Base-by-base conservation (phyloP, 2,329 filamentous ascomycete genomes). In the Pestalotiopsis sp. region DNA sequence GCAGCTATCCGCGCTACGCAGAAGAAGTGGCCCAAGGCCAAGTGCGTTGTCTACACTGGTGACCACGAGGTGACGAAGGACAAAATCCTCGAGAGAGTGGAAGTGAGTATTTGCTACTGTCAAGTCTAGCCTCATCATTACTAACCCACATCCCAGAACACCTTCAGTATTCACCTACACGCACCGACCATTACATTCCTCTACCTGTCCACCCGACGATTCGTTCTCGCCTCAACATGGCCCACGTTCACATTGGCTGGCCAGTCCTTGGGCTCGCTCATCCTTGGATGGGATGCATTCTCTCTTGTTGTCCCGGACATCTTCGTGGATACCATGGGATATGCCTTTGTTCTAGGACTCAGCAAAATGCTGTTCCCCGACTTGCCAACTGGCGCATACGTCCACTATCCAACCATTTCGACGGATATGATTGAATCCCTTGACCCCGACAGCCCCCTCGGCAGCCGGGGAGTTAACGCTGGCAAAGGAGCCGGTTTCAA, bases 271-370 rank as follows among this genome's bases (percentile, higher is more conserved):
- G 96, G 96, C 57, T 98, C 95, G 5, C 77, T 99, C 60, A 78
- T 97, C 36, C 86, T 99, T 66, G 95, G 93, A 31, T 96, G 93
- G 86, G 95, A 99, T 76, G 95, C 95, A 12, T 96, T 99, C 79
- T 91, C 89, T n/a, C 88, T 98, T 2, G 86, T 98, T 2, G 93
- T 95, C 0, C 96, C 96, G 0, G 96, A 99, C 79, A 88, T 98
- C 66, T 97, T 98, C 78, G 86, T 99, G 74, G 96, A 99, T 77
- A 99, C 96, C 1, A 98, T 99, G 95, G 96, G 96, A 71, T 99
- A 98, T 77, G 94, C 95, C 31, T 99, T 98, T 78, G 88, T 93
- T 0, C 87, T 97, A 12, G 94, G 93, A 9, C 85, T 98, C 3
- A 92, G 87, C 80, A 96, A 94, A 77, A 87, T 92, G 71, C 85